Percentiles rank a stretch among this genome's conserved stretches.
These are phyloP conservation scores for Hygrophila difformis DNA, from an alignment of 257 asterid species.

Conservation along the genomic window DNA sequence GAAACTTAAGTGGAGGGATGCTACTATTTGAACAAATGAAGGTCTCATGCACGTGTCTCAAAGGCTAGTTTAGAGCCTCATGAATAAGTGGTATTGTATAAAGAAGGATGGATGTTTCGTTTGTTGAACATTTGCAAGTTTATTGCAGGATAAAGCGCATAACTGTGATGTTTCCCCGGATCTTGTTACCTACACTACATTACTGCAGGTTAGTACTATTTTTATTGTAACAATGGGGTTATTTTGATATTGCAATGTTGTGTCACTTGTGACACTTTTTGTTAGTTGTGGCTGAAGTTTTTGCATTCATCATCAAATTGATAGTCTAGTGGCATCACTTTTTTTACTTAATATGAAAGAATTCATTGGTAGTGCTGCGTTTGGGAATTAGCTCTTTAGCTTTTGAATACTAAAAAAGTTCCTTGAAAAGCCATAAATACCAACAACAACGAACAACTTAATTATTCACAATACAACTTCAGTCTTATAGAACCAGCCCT, in stretches of 20 bases:
- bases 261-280: neutral
- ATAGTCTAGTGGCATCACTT: no score
- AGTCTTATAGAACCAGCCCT: no score
- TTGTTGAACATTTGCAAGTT: slow-evolving; percentile 15
- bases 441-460: no score
- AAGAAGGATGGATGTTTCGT: slow-evolving; percentile 3
- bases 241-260: slow-evolving; percentile 8
- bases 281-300: no score
- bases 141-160: slow-evolving; percentile 41
- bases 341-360: no score
- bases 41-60: slow-evolving; percentile 47
- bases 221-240: slow-evolving; percentile 1
- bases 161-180: slow-evolving; percentile 38
- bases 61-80: slow-evolving; percentile 59
- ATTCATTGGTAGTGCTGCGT: no score
- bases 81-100: slow-evolving; percentile 18
- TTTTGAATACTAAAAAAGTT: no score
- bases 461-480: no score
- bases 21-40: slow-evolving; percentile 51
- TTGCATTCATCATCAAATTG: no score
- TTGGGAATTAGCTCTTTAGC: no score
- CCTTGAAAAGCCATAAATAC: no score
- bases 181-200: slow-evolving; percentile 54
- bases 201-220: slow-evolving; percentile 38
- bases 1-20: slow-evolving; percentile 42